Evolutionary conservation across 768 basidiomycete species (phyloP).

Genomic region (Aureoboletus auriporus): DNA sequence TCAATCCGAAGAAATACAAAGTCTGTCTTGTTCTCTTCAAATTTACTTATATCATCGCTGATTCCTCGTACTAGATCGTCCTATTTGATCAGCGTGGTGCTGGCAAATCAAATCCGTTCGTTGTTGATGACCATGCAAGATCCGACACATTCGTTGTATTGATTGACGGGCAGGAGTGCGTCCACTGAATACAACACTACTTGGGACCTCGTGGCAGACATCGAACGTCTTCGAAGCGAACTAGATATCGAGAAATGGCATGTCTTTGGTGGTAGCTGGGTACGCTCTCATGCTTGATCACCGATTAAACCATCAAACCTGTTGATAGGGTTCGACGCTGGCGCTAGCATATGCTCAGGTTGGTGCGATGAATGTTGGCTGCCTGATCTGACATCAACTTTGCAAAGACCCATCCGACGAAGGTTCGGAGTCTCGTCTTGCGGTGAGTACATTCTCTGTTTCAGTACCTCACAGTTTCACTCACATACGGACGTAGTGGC

Average conservation of each 20-base stretch:
- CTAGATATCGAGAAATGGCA: constrained; percentile 85
- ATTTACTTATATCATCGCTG: neutral
- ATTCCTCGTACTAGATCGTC: constrained; percentile 51
- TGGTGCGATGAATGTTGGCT: neutral
- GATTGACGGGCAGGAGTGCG: constrained; percentile 50
- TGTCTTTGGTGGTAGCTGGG: constrained; percentile 95
- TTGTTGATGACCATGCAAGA: constrained; percentile 6
- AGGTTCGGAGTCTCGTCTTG: constrained; percentile 74
- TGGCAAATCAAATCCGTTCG: constrained; percentile 83
- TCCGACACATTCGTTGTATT: neutral
- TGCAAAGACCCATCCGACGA: constrained; percentile 68
- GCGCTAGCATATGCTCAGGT: constrained; percentile 85
- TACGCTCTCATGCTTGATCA: constrained; percentile 27
- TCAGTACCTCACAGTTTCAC: neutral
- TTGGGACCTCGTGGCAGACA: constrained; percentile 89
- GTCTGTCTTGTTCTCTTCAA: constrained; percentile 28
- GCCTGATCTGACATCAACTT: neutral
- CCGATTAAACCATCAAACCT: neutral
- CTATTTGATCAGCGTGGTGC: constrained; percentile 89
- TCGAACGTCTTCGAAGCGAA: constrained; percentile 76
- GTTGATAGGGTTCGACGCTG: constrained; percentile 73
- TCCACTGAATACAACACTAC: constrained; percentile 86
- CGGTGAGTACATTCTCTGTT: constrained; percentile 40
- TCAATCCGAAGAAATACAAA: constrained; percentile 84
- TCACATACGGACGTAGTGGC: constrained; percentile 45